phyloP scores from a whole-genome alignment of 176 grass and related monocot genomes.

The Zizania latifolia region DNA sequence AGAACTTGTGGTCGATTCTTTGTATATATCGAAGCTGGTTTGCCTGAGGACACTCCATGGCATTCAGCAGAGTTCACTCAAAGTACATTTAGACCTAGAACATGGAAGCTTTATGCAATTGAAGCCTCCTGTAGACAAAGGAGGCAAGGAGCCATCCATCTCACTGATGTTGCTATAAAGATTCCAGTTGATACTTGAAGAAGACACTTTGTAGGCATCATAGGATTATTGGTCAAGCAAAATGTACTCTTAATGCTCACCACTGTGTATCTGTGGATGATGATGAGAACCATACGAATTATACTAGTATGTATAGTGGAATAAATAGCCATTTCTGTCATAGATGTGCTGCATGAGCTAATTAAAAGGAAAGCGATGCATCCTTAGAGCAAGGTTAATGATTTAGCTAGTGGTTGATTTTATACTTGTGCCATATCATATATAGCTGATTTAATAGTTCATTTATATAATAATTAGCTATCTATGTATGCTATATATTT shows the following conservation, averaged over 20 bases:
- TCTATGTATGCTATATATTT: too few relatives aligned
- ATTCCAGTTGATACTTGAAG: constrained; percentile 15
- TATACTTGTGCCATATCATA: too few relatives aligned
- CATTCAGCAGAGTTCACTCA: constrained; percentile 25
- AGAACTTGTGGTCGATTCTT: not conserved
- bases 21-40: constrained; percentile 43
- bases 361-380: not conserved
- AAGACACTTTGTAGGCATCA: constrained; percentile 29
- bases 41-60: constrained; percentile 27
- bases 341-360: not conserved
- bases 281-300: constrained; percentile 11
- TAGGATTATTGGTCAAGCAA: constrained; percentile 26
- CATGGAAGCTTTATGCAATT: constrained; percentile 25
- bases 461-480: too few relatives aligned
- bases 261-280: constrained; percentile 28
- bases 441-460: too few relatives aligned
- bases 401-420: too few relatives aligned
- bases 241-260: constrained; percentile 26
- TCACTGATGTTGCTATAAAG: not conserved
- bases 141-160: not conserved
- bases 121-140: constrained; percentile 16
- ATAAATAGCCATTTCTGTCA: constrained; percentile 27
- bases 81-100: constrained; percentile 25
- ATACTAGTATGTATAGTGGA: constrained; percentile 19
- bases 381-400: too few relatives aligned